Base-by-base conservation (phyloP, 805 yeast genomes). In the Jamesozyma jinghongensis region DNA sequence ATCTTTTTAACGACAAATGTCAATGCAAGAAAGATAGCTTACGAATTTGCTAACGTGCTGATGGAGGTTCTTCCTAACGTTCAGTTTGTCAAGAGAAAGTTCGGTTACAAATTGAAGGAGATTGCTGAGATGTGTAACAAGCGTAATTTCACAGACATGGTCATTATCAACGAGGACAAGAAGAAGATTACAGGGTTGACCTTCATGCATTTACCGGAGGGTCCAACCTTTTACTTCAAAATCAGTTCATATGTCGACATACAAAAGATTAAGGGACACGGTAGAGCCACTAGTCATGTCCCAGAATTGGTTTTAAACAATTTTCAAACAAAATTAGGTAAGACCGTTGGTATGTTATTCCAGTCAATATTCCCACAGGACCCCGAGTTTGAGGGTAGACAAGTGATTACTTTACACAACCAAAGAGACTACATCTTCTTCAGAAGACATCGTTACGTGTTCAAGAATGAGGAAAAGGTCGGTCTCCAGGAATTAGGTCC, bases 401-500 rank as follows among this genome's bases (percentile, higher is more conserved):
- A 92, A 60, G 98, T 86, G 34, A 81, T 92, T 22, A 92, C 98
- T 0, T 66, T 92, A 57, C 98, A 92, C 61, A 92, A 92, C 60
- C 98, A 92, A 62, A 74, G 98, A 69, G 98, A 92, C 62, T 92
- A 73, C 60, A 84, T 92, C 33, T 92, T 92, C 55, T 90, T 92
- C 71, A 75, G 98, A 66, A 77, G 97, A 66, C 98, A 92, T 59
- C 75, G 98, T 54, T 92, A 92, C 54, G 69, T 86, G 1, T 92
- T 92, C 66, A 73, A 76, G 56, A 84, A 86, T 58, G 96, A 87
- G 50, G 94, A 86, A 61, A 80, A 78, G 53, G 97, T 90, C 2
- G 98, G 97, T 6, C 66, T 92, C 38, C 98, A 92, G 57, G 98
- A 92, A 58, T 67, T 92, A 34, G 98, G 98, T 0, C 98, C 98